Evolutionary conservation across 176 grass and related monocot species (phyloP), one percentile per base, ranked within the genome.

Genomic region (Oryza coarctata): DNA sequence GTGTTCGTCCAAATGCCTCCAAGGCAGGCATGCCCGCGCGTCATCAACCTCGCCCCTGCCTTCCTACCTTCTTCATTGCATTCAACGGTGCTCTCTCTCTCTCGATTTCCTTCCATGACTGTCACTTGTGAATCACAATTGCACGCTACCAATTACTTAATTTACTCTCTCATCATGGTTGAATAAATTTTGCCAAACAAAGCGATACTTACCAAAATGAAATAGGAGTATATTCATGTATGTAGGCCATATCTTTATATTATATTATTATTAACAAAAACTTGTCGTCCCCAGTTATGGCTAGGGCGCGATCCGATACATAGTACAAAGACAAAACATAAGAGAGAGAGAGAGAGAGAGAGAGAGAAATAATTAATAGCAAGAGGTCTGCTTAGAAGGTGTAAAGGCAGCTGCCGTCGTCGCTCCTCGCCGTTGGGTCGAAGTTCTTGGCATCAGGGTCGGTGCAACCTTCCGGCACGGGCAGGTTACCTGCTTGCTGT

Each of bases 341-440:
- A 41, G 30, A 22, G 15, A 17, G 52, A 57, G 6, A 57, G 52
- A 57, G 6, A 57, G 52, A 57, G 6, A 60, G 35, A 58, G 31
- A n/a, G 17, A 6, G 55, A 60, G 2, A 60, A 39, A 38, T 74
- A 84, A 77, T 44, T 77, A 34, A 73, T 75, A 81, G 61, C 72
- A 60, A 60, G 55, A 5, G 55, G n/a, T 86, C 57, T 77, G 77
- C 83, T 49, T 84, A 80, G 40, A 90, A 69, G 39, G 69, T 90
- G 82, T 94, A 97, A n/a, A 86, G 40, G 84, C 95, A 94, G 85
- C 67, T 94, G 41, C 90, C 95, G 61, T 98, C 90, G 57, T 94
- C 89, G 77, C 93, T 94, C 86, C 94, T 94, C 35, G 92, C 89
- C 55, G 81, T 89, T 5, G 92, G 90, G 78, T 97, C 92, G 23